Base-by-base conservation (phyloP, 345 rosid genomes). In the Erysimum cheiranthoides region DNA sequence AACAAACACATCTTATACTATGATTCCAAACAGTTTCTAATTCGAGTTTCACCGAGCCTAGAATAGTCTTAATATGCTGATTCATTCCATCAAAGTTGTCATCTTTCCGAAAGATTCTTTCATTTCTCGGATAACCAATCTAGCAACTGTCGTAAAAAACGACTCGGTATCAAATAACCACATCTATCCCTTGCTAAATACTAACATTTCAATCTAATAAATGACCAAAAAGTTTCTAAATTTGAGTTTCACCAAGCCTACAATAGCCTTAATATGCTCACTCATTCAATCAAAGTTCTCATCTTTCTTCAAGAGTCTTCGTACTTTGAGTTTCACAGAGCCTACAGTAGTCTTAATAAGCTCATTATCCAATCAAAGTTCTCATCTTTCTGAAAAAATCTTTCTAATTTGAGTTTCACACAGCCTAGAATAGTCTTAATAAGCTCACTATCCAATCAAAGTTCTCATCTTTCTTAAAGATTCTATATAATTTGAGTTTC, bases 51-150 rank as follows among this genome's bases (percentile, higher is more conserved):
- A 58, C 14, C 4, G 6, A 32, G 11, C 27, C 40, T 57, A 57
- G 13, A 16, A n/a, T 16, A 16, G 25, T 34, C 62, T 57, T 9
- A 57, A 32, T 8, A 31, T 43, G 13, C 28, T 13, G 47, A 14
- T 13, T 31, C 51, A 39, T 10, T 16, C 49, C 25, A 58, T 25
- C 46, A 59, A 71, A 61, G 68, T 46, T 71, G 5, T 14, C 17
- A n/a, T 60, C 8, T 43, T 70, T 70, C 8, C 13, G 6, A 43
- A 43, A 13, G 16, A 43, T 43, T 5, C 9, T n/a, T 46, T 45
- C 50, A 46, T 46, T 6, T n/a, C 21, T 16, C 50, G 4, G 9
- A 46, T 46, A 46, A 46, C 9, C 10, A 2, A 43, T 43, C 47
- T 3, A 43, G 16, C 13, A 43, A 43, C 47, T 11, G 11, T 39